phyloP scores from a whole-genome alignment of 2,329 filamentous ascomycete species.

The Neospermospora avenae region DNA sequence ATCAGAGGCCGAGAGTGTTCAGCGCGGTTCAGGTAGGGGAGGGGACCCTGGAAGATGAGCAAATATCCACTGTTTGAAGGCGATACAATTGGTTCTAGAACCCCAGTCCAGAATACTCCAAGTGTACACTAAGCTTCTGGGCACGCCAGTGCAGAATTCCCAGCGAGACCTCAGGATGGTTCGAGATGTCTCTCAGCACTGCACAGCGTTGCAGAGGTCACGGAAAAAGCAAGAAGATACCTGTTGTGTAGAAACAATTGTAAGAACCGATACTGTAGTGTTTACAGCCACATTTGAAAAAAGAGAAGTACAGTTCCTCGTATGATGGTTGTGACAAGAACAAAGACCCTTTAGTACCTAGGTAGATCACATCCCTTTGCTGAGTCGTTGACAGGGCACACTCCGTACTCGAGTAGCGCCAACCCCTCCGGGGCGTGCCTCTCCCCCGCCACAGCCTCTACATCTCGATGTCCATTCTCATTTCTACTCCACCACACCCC shows the following conservation, averaged over 20 bases:
- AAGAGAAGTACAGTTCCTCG: no score
- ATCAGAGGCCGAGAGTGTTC: no score
- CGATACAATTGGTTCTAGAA: neutral
- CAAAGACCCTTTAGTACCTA: neutral
- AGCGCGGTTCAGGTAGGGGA: no score
- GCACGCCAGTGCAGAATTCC: neutral
- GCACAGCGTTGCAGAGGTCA: neutral
- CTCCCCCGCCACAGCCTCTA: conserved; percentile 9
- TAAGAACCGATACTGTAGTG: no score
- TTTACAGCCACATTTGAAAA: no score
- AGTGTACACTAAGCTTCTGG: neutral
- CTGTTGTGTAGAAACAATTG: neutral
- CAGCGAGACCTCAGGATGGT: neutral
- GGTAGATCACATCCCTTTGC: neutral
- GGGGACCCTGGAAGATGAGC: neutral
- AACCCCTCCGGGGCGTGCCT: neutral
- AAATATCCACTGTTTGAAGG: neutral
- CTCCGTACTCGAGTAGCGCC: neutral
- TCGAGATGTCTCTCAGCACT: neutral
- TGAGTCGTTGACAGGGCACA: neutral
- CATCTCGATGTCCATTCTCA: no score
- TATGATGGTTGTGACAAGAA: no score
- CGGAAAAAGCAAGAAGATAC: neutral
- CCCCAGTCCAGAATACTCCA: neutral
- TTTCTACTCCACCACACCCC: neutral